Percentiles rank a stretch among this genome's conserved stretches.
Conservation (phyloP, 345 rosid genomes). For the Gynandropsis gynandra region DNA sequence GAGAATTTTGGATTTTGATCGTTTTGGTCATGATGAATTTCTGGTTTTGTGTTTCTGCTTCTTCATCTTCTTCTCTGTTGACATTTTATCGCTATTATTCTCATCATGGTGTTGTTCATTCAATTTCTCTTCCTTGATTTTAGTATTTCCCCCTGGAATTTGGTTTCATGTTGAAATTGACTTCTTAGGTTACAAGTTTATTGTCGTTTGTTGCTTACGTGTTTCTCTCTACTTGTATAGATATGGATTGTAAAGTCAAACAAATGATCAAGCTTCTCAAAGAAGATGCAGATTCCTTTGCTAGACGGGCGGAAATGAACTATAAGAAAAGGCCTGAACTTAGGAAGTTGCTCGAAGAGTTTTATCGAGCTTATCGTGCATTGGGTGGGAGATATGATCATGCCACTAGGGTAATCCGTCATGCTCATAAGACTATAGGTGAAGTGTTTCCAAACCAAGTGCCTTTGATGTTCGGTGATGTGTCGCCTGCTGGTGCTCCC, state of each 20-base stretch:
- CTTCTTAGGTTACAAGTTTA: background rate
- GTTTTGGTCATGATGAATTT: background rate
- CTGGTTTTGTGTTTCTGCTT: background rate
- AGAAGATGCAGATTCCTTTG: conserved; percentile 99
- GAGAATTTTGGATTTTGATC: background rate
- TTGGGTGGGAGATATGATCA: conserved; percentile 97
- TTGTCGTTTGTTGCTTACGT: background rate
- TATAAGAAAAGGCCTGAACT: conserved; percentile 96
- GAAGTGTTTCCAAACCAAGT: conserved; percentile 94
- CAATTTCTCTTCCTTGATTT: background rate
- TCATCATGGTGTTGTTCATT: background rate
- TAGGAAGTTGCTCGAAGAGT: conserved; percentile 96
- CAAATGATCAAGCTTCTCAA: conserved; percentile 96
- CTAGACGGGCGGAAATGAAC: conserved; percentile 99
- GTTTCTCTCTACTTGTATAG: conserved; percentile 33
- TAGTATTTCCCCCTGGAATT: background rate
- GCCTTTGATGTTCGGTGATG: conserved; percentile 58
- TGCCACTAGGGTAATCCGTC: conserved; percentile 87
- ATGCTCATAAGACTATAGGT: conserved; percentile 86
- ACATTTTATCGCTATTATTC: background rate
- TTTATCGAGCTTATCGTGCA: conserved; percentile 94
- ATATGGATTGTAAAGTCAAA: conserved; percentile 88
- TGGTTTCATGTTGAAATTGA: background rate
- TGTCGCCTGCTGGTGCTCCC: conserved; percentile 38
- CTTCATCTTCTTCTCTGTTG: background rate